phyloP scores from a whole-genome alignment of 371 early-diverging fungal species.

The Rhizopus microsporus region DNA sequence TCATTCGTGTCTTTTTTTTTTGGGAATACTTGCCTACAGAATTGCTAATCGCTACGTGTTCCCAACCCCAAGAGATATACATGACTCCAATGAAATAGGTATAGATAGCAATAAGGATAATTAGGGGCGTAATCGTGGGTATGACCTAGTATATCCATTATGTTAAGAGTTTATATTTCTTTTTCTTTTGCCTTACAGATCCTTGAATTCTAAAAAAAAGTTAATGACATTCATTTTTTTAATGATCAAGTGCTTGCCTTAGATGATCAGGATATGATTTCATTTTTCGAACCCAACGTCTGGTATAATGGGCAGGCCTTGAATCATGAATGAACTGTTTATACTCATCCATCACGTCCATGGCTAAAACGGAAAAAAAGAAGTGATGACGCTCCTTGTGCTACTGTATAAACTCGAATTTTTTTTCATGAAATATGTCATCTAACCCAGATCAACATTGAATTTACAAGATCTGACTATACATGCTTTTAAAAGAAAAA shows the following conservation, averaged over 20 bases:
- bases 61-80: constrained; percentile 34
- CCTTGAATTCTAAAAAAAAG: constrained; percentile 27
- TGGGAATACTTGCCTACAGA: constrained; percentile 28
- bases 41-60: constrained; percentile 35
- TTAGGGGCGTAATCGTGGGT: constrained; percentile 36
- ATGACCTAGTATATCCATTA: constrained; percentile 23
- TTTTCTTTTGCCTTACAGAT: constrained; percentile 25
- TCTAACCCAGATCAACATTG: no score
- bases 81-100: constrained; percentile 30
- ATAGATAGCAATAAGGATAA: constrained; percentile 31
- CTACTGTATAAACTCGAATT: no score
- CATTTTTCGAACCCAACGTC: constrained; percentile 21
- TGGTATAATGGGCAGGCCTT: constrained; percentile 14
- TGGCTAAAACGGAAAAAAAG: no score
- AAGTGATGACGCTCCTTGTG: no score
- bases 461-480: no score
- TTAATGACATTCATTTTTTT: background rate
- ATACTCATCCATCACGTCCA: no score
- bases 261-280: constrained; percentile 33
- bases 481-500: no score
- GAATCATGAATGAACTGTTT: constrained; percentile 11
- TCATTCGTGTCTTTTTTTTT: background rate
- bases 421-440: no score
- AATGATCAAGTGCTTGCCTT: constrained; percentile 14
- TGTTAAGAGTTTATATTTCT: background rate